Conservation (phyloP, 2,329 filamentous ascomycete species). For the Fusarium nelsonii region DNA sequence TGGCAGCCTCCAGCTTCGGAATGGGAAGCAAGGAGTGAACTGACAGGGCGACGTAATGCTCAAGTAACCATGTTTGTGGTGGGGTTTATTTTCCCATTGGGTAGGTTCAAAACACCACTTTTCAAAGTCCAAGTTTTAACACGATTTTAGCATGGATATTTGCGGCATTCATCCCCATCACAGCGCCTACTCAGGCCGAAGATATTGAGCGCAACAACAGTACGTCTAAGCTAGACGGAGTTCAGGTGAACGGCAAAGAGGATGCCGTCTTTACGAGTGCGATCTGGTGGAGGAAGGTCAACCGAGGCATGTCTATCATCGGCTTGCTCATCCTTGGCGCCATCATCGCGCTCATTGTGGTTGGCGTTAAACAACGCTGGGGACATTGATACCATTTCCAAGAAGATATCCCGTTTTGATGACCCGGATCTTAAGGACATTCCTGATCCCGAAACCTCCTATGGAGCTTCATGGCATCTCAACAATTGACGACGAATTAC, state of each 20-base stretch:
- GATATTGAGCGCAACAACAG: conserved; percentile 63
- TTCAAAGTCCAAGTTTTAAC: conserved; percentile 28
- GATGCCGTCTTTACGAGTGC: conserved; percentile 65
- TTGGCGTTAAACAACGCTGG: conserved; percentile 66
- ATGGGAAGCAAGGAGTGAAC: conserved; percentile 70
- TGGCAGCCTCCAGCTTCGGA: conserved; percentile 81
- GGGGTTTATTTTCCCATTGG: conserved; percentile 82
- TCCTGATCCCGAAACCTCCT: conserved; percentile 15
- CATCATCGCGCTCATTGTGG: conserved; percentile 63
- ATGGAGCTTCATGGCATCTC: conserved; percentile 42
- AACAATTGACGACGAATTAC: conserved; percentile 47
- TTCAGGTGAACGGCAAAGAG: conserved; percentile 54
- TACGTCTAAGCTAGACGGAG: conserved; percentile 56
- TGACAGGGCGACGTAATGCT: conserved; percentile 75
- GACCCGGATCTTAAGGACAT: conserved; percentile 16
- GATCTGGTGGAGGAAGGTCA: conserved; percentile 71
- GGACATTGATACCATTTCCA: conserved; percentile 41
- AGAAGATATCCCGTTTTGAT: conserved; percentile 39
- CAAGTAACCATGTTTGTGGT: conserved; percentile 81
- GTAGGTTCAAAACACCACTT: conserved; percentile 58
- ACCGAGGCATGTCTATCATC: conserved; percentile 69
- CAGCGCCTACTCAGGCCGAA: conserved; percentile 65
- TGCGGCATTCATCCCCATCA: conserved; percentile 79
- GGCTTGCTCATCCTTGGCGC: conserved; percentile 67
- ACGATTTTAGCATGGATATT: conserved; percentile 77